These are phyloP conservation scores for Penicillium sp. DNA, from an alignment of 2,329 filamentous ascomycete species.

Conservation along the genomic window DNA sequence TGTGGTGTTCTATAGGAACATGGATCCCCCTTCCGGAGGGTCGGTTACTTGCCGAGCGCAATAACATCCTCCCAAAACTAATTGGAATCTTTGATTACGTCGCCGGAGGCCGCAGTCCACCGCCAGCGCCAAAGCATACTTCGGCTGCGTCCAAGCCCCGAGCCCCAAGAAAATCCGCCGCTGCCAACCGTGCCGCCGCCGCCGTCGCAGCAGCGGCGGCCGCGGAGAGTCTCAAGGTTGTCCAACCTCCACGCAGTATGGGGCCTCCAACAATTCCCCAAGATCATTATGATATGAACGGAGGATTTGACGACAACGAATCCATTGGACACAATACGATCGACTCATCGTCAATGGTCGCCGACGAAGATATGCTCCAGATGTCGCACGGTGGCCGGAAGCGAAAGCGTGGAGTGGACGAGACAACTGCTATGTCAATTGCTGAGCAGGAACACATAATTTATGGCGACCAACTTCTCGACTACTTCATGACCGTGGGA, in stretches of 20 bases:
- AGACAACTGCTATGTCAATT: constrained; percentile 55
- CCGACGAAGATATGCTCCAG: constrained; percentile 77
- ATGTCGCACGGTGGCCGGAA: constrained; percentile 66
- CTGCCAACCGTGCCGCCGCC: constrained; percentile 55
- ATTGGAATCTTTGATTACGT: constrained; percentile 86
- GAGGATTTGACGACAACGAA: constrained; percentile 71
- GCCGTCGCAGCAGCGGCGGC: constrained; percentile 20
- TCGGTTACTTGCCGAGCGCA: constrained; percentile 78
- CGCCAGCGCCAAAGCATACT: constrained; percentile 89
- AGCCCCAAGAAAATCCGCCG: constrained; percentile 64
- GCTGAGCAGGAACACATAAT: constrained; percentile 83
- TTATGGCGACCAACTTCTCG: constrained; percentile 89
- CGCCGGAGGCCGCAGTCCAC: constrained; percentile 81
- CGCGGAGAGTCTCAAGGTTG: constrained; percentile 34
- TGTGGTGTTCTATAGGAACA: constrained; percentile 61
- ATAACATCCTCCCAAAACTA: constrained; percentile 81
- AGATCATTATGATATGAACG: constrained; percentile 68
- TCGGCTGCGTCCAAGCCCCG: constrained; percentile 72
- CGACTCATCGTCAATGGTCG: constrained; percentile 80
- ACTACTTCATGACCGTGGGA: constrained; percentile 90
- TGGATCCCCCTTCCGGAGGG: constrained; percentile 91
- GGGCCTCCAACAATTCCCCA: constrained; percentile 45
- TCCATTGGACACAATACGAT: constrained; percentile 82
- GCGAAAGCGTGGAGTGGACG: constrained; percentile 73
- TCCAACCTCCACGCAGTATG: constrained; percentile 36